A percentile compares a stretch with the other conserved stretches of the same genome.
Evolutionary conservation across 805 yeast genomes (phyloP).

Genomic region (Lachancea nothofagi): DNA sequence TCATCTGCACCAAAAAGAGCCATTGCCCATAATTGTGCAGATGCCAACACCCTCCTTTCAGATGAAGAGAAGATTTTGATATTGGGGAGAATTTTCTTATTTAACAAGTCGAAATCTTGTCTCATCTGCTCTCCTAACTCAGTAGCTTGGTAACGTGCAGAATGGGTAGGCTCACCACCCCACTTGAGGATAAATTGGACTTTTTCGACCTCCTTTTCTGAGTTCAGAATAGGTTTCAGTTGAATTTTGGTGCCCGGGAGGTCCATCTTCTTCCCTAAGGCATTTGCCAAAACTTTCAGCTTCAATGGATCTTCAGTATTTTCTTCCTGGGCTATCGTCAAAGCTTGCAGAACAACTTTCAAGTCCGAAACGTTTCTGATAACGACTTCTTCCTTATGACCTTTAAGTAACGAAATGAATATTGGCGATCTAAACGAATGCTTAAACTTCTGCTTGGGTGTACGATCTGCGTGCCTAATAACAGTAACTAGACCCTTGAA

Average conservation of each 20-base stretch:
- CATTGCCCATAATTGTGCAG: constrained; percentile 82
- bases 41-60: constrained; percentile 89
- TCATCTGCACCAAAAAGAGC: constrained; percentile 69
- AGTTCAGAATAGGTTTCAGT: constrained; percentile 76
- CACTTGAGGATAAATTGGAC: constrained; percentile 94
- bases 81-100: constrained; percentile 76
- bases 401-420: constrained; percentile 81
- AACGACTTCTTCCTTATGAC: constrained; percentile 93
- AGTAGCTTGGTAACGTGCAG: constrained; percentile 88
- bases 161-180: constrained; percentile 99
- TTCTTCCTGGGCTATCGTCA: constrained; percentile 72
- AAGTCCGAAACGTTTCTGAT: constrained; percentile 85
- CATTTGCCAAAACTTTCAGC: constrained; percentile 67
- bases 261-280: constrained; percentile 80
- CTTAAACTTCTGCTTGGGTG: constrained; percentile 96
- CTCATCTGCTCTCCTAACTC: constrained; percentile 95
- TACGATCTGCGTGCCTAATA: constrained; percentile 95
- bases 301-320: constrained; percentile 76
- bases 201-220: constrained; percentile 74
- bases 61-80: constrained; percentile 86
- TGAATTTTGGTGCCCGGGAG: constrained; percentile 97
- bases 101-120: constrained; percentile 81
- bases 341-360: constrained; percentile 78
- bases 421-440: constrained; percentile 87
- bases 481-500: constrained; percentile 89